A percentile compares a stretch with the other conserved stretches of the same genome.
Evolutionary conservation across 169 alveolate genomes (phyloP).

Genomic region (Cystoisospora suis): DNA sequence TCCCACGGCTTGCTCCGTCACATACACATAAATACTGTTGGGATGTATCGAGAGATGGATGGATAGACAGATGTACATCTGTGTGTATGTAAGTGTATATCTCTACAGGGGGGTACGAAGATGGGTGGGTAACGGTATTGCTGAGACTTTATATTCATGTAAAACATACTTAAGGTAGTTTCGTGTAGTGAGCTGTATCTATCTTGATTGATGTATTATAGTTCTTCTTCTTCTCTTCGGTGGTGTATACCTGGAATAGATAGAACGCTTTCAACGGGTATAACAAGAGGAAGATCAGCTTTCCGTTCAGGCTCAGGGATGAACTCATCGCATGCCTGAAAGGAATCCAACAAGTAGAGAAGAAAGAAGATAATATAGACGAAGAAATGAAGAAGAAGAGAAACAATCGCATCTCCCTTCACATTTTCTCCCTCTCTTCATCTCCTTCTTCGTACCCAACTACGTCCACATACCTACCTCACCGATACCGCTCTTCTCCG

Average conservation of each 20-base stretch:
- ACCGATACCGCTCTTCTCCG: too few relatives aligned
- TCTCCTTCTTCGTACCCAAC: neutral
- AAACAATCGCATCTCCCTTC: neutral
- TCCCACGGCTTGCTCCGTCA: too few relatives aligned
- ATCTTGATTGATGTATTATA: too few relatives aligned
- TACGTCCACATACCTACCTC: too few relatives aligned
- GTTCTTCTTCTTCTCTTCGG: neutral
- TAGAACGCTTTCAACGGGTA: constrained; percentile 53
- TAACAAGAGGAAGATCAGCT: constrained; percentile 50
- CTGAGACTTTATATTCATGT: too few relatives aligned
- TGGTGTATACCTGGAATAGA: constrained; percentile 45
- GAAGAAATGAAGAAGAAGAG: neutral
- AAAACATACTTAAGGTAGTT: neutral
- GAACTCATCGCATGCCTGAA: constrained; percentile 81
- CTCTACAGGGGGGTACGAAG: neutral
- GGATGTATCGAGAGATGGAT: too few relatives aligned
- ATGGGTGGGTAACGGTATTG: neutral
- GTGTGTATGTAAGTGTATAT: neutral
- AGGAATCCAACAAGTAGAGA: neutral
- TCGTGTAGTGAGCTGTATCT: neutral
- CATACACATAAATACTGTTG: neutral
- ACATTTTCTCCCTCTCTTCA: neutral
- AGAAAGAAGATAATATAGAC: neutral
- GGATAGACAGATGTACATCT: too few relatives aligned
- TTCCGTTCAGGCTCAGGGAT: constrained; percentile 72